These are phyloP conservation scores for Blastocystis sp. DNA, from an alignment of 352 stramenopile genomes.

Conservation along the genomic window DNA sequence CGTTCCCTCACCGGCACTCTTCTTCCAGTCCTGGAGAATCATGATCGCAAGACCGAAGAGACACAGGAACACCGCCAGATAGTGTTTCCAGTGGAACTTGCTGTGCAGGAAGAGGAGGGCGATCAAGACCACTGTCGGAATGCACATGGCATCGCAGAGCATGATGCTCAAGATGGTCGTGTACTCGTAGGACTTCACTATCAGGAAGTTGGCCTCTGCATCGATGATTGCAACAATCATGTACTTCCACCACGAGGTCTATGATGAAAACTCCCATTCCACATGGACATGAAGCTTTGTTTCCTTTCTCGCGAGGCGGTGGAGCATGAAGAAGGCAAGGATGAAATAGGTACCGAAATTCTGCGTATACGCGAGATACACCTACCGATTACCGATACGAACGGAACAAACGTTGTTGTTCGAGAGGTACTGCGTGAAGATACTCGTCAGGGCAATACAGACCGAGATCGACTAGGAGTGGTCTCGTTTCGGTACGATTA, in stretches of 20 bases:
- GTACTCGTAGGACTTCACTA: conserved; percentile 57
- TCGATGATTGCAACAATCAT: conserved; percentile 52
- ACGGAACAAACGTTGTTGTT: background rate
- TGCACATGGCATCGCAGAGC: conserved; percentile 54
- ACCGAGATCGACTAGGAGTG: conserved; percentile 12
- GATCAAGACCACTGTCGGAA: conserved; percentile 23
- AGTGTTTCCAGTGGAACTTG: conserved; percentile 29
- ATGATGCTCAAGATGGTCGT: conserved; percentile 49
- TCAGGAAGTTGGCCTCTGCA: conserved; percentile 39
- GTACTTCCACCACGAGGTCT: conserved; percentile 56
- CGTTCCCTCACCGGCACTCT: background rate
- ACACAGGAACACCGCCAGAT: conserved; percentile 22
- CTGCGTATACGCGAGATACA: conserved; percentile 30
- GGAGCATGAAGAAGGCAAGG: conserved; percentile 1
- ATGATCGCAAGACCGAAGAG: conserved; percentile 43
- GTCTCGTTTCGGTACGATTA: background rate
- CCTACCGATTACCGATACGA: background rate
- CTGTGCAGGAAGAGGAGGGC: conserved; percentile 15
- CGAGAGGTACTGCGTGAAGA: conserved; percentile 20
- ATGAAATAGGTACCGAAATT: conserved; percentile 25
- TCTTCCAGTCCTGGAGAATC: background rate
- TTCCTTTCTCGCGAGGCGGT: background rate
- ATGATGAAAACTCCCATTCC: background rate
- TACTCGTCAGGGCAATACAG: conserved; percentile 15
- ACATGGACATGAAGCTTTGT: background rate